Base-by-base conservation (phyloP, 179 eudicot genomes). In the Beta corolliflora region DNA sequence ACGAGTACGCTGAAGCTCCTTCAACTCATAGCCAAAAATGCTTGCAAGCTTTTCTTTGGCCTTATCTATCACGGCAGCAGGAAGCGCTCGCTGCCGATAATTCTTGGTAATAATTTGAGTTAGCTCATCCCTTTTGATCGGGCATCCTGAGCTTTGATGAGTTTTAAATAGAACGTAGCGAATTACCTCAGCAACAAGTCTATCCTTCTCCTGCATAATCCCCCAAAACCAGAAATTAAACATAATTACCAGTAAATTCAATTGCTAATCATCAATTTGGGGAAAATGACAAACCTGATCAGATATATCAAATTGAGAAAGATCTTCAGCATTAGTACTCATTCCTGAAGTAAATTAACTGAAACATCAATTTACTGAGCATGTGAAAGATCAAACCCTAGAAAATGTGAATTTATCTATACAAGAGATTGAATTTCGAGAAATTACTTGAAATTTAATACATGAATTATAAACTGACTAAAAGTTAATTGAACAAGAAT, bases 11-110 rank as follows among this genome's bases (percentile, higher is more conserved):
- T 94, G 99, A 82, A 92, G 93, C 88, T 94, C 99, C 88, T 88
- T 91, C 90, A 96, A 81, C 69, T 94, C 99, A 84, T 94, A 94
- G 46, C 99, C 98, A 83, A 96, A 96, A 63, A 88, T 84, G 79
- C 77, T 83, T 10, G 91, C 84, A 25, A 96, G 92, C 89, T 90
- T 96, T 66, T 85, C 83, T 80, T 70, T 90, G n/a, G 97, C 98
- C 87, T 89, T 92, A 58, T 90, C 89, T 58, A 96, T 94, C 15
- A 94, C 90, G 74, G 85, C 87, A 89, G 93, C 91, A 63, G 98
- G 96, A 44, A 96, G 95, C 71, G 89, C 88, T 41, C 94, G 87
- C 68, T 90, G 94, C 60, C 88, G 83, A 79, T 96, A 94, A 73
- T 92, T 92, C 80, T 88, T 94, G 19, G 94, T 88, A 70, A 96